Evolutionary conservation across 2,329 filamentous ascomycete species (phyloP).

Genomic region (Exophiala xenobiotica): DNA sequence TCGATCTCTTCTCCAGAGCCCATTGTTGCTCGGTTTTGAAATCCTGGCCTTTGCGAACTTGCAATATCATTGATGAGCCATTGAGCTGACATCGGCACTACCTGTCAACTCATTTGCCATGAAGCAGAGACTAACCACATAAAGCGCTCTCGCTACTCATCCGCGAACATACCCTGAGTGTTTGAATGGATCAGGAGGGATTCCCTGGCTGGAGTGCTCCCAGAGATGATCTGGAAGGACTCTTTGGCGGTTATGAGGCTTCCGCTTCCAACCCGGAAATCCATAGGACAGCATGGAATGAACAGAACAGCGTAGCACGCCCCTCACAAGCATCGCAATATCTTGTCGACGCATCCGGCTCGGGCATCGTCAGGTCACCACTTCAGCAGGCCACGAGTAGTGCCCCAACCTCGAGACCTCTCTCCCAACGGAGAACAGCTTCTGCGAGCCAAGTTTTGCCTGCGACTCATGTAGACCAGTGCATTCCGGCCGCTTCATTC

Average conservation of each 20-base stretch:
- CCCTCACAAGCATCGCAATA: conserved; percentile 13
- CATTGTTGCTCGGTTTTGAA: too few species aligned
- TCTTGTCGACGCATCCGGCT: conserved; percentile 11
- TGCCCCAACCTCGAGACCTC: conserved; percentile 14
- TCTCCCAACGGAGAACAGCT: conserved; percentile 23
- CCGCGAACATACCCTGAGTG: background rate
- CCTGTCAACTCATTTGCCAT: background rate
- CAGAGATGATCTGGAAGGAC: conserved; percentile 19
- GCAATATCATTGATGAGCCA: too few species aligned
- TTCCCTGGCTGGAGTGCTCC: conserved; percentile 19
- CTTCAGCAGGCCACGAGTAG: conserved; percentile 14
- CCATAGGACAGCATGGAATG: conserved; percentile 12
- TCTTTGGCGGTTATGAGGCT: conserved; percentile 10
- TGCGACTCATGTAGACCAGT: conserved; percentile 16
- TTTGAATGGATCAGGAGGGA: conserved; percentile 19
- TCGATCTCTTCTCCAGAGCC: too few species aligned
- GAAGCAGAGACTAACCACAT: background rate
- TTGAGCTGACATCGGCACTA: too few species aligned
- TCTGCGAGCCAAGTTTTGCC: conserved; percentile 23
- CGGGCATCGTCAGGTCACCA: conserved; percentile 19
- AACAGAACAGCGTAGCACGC: conserved; percentile 6
- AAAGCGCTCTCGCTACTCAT: background rate
- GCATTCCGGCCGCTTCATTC: conserved; percentile 30
- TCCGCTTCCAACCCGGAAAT: conserved; percentile 6
- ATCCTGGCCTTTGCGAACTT: too few species aligned